phyloP scores from a whole-genome alignment of 2,329 filamentous ascomycete genomes.

The Biscogniauxia marginata region DNA sequence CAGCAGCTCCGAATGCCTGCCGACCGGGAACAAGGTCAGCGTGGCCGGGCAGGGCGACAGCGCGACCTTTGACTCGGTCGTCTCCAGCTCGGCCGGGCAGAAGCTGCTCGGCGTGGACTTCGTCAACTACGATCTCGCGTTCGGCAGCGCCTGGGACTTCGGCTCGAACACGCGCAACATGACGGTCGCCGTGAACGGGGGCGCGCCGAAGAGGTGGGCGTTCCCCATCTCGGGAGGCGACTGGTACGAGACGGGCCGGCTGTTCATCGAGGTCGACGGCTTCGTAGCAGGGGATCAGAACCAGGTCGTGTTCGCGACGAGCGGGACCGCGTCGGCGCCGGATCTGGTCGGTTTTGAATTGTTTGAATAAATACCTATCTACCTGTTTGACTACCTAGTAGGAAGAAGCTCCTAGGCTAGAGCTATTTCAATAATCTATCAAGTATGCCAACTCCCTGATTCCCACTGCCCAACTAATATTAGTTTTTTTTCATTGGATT shows the following conservation, averaged over 20 bases:
- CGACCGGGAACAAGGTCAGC: slow-evolving; percentile 42
- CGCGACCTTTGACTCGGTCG: slow-evolving; percentile 37
- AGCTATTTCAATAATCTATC: too few relatives aligned
- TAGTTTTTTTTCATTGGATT: too few relatives aligned
- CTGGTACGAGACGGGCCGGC: slow-evolving; percentile 48
- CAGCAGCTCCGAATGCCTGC: slow-evolving; percentile 38
- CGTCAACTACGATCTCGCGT: slow-evolving; percentile 51
- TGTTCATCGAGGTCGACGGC: slow-evolving; percentile 44
- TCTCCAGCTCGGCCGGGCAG: slow-evolving; percentile 28
- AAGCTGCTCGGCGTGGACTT: slow-evolving; percentile 48
- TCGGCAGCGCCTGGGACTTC: slow-evolving; percentile 40
- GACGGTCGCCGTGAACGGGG: slow-evolving; percentile 47
- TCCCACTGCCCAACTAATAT: too few relatives aligned
- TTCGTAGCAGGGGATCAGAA: slow-evolving; percentile 42
- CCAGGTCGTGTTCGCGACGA: slow-evolving; percentile 35
- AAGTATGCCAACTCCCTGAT: too few relatives aligned
- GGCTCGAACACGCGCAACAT: slow-evolving; percentile 51
- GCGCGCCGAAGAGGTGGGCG: slow-evolving; percentile 42
- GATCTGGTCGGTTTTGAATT: slow-evolving; percentile 45
- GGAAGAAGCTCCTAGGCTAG: too few relatives aligned
- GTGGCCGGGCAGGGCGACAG: slow-evolving; percentile 35
- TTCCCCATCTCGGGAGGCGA: slow-evolving; percentile 50
- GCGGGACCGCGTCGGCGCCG: slow-evolving; percentile 34
- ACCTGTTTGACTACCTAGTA: not conserved
- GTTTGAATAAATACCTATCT: slow-evolving; percentile 21